phyloP scores from a whole-genome alignment of 148 eudicot species.

The Spergularia bocconei region DNA sequence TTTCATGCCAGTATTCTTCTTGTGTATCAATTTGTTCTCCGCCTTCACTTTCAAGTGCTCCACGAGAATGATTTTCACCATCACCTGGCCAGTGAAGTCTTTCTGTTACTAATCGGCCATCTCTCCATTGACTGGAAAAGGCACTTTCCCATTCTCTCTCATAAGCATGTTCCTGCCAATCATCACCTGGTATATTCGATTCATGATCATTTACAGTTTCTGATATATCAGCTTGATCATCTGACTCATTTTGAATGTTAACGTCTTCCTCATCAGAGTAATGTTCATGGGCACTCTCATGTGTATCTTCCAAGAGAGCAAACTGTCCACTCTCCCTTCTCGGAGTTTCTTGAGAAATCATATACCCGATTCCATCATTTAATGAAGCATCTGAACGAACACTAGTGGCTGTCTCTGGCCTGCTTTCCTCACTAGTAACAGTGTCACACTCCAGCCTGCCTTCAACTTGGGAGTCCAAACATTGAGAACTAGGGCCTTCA shows the following conservation, averaged over 20 bases:
- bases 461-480: slow-evolving; percentile 26
- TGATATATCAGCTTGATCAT: slow-evolving; percentile 26
- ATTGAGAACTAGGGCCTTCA: slow-evolving; percentile 23
- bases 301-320: slow-evolving; percentile 22
- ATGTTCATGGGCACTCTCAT: slow-evolving; percentile 28
- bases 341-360: slow-evolving; percentile 33
- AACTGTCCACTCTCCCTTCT: slow-evolving; percentile 29
- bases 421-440: slow-evolving; percentile 23
- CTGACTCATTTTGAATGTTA: slow-evolving; percentile 22
- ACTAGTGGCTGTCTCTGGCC: slow-evolving; percentile 21
- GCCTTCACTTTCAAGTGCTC: slow-evolving; percentile 32
- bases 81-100: slow-evolving; percentile 25
- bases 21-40: slow-evolving; percentile 39
- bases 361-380: slow-evolving; percentile 15
- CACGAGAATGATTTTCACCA: slow-evolving; percentile 35
- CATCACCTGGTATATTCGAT: slow-evolving; percentile 35
- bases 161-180: slow-evolving; percentile 35
- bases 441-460: slow-evolving; percentile 28
- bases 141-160: slow-evolving; percentile 32
- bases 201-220: slow-evolving; percentile 30
- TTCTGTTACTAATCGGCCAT: slow-evolving; percentile 29
- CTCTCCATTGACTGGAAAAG: slow-evolving; percentile 39
- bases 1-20: slow-evolving; percentile 49
- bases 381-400: slow-evolving; percentile 9
- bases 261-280: slow-evolving; percentile 32